Evolutionary conservation across 306 rosid genomes (phyloP).

Genomic region (Heteromeles arbutifolia): DNA sequence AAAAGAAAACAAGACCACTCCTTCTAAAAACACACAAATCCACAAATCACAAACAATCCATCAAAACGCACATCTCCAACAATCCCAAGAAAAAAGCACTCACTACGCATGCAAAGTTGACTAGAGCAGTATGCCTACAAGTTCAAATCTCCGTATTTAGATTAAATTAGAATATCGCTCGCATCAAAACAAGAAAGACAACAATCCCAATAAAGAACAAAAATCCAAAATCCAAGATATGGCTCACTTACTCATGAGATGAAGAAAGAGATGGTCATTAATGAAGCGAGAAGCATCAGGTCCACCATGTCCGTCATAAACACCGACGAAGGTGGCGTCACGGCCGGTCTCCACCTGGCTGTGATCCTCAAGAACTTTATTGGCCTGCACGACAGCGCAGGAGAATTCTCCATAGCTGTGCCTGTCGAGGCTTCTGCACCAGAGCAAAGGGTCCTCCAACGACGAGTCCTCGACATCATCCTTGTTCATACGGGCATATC

Average conservation of each 20-base stretch:
- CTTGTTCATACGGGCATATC: conserved; percentile 83
- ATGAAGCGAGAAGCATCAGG: conserved; percentile 62
- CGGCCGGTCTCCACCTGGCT: conserved; percentile 80
- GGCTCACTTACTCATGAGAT: conserved; percentile 53
- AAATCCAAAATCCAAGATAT: background rate
- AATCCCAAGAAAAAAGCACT: conserved; percentile 1
- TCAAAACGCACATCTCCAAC: background rate
- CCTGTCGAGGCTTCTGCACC: conserved; percentile 63
- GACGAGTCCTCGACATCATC: conserved; percentile 49
- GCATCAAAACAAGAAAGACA: background rate
- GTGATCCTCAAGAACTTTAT: conserved; percentile 63
- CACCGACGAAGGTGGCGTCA: conserved; percentile 64
- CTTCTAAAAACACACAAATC: background rate
- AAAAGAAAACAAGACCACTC: background rate
- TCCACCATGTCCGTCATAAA: conserved; percentile 93
- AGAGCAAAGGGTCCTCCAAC: conserved; percentile 48
- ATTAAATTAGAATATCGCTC: too few species aligned
- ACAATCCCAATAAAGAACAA: background rate
- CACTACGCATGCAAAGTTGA: background rate
- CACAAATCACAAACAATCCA: background rate
- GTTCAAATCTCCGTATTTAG: background rate
- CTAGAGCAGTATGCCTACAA: background rate
- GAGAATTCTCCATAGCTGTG: conserved; percentile 74
- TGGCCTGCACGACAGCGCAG: conserved; percentile 78
- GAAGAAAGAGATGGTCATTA: conserved; percentile 49